Evolutionary conservation across 306 rosid genomes (phyloP).

Genomic region (Quercus parvula): DNA sequence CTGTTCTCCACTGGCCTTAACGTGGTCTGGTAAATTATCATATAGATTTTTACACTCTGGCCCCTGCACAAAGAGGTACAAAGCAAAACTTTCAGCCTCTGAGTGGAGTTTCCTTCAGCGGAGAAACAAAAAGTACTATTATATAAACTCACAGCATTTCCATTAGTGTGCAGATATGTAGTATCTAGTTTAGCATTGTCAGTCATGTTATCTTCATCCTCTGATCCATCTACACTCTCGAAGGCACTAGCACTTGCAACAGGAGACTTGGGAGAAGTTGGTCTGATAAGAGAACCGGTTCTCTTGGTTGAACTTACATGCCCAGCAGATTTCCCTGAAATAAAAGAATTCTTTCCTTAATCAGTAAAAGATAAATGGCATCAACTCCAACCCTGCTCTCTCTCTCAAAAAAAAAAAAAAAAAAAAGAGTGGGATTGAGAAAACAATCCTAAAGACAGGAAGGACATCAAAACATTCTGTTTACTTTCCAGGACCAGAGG

Average conservation of each 20-base stretch:
- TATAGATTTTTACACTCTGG: constrained; percentile 44
- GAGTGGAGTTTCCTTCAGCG: not conserved
- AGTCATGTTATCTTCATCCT: constrained; percentile 61
- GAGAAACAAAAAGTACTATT: not conserved
- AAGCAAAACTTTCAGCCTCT: not conserved
- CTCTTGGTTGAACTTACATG: constrained; percentile 49
- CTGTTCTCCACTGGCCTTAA: constrained; percentile 64
- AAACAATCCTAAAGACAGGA: not conserved
- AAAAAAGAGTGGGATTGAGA: not conserved
- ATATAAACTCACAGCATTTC: constrained; percentile 62
- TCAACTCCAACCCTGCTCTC: not conserved
- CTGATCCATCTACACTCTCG: constrained; percentile 91
- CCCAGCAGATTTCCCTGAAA: constrained; percentile 61
- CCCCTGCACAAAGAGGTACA: constrained; percentile 47
- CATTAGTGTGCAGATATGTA: constrained; percentile 61
- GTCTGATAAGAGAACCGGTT: constrained; percentile 39
- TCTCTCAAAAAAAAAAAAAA: not conserved
- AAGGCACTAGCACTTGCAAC: constrained; percentile 92
- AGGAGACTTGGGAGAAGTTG: constrained; percentile 87
- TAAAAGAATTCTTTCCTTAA: constrained; percentile 8
- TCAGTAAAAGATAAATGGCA: constrained; percentile 13
- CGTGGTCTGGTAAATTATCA: constrained; percentile 66
- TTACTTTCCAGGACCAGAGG: not conserved
- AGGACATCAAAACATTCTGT: not conserved
- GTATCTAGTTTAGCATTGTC: constrained; percentile 51